Percentiles rank a stretch among this genome's conserved stretches.
These are phyloP conservation scores for Mucor irregularis DNA, from an alignment of 371 early-diverging fungal genomes.

Conservation along the genomic window DNA sequence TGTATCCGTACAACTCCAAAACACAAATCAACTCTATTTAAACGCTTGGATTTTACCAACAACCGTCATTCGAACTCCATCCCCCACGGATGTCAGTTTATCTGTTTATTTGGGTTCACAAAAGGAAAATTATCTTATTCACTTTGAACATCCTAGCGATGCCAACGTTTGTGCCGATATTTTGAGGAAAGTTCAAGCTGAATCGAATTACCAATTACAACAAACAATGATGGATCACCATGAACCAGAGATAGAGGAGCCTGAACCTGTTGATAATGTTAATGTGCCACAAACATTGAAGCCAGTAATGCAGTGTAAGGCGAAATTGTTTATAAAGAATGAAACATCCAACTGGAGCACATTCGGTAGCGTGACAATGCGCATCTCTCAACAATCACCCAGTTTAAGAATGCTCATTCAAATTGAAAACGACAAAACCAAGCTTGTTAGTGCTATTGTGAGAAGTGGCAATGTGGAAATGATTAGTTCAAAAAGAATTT, in stretches of 20 bases:
- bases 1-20: slow-evolving; percentile 37
- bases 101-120: slow-evolving; percentile 36
- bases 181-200: slow-evolving; percentile 27
- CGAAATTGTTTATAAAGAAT: slow-evolving; percentile 41
- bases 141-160: slow-evolving; percentile 38
- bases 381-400: slow-evolving; percentile 43
- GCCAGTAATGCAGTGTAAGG: slow-evolving; percentile 43
- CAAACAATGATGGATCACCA: background rate
- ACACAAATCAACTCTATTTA: slow-evolving; percentile 37
- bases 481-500: slow-evolving; percentile 34
- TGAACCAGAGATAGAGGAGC: slow-evolving; percentile 8
- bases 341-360: slow-evolving; percentile 48
- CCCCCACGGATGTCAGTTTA: slow-evolving; percentile 42
- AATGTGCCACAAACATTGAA: slow-evolving; percentile 44
- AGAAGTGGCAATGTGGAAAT: slow-evolving; percentile 46
- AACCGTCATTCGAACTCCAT: slow-evolving; percentile 32
- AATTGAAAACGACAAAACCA: slow-evolving; percentile 48
- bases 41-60: slow-evolving; percentile 48
- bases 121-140: slow-evolving; percentile 48
- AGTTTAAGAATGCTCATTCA: slow-evolving; percentile 44
- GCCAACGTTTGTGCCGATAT: slow-evolving; percentile 24
- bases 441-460: slow-evolving; percentile 40
- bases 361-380: slow-evolving; percentile 36
- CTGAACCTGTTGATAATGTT: slow-evolving; percentile 24
- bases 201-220: background rate